Evolutionary conservation across 805 yeast genomes (phyloP).

Genomic region (Candida methanosorbosa): DNA sequence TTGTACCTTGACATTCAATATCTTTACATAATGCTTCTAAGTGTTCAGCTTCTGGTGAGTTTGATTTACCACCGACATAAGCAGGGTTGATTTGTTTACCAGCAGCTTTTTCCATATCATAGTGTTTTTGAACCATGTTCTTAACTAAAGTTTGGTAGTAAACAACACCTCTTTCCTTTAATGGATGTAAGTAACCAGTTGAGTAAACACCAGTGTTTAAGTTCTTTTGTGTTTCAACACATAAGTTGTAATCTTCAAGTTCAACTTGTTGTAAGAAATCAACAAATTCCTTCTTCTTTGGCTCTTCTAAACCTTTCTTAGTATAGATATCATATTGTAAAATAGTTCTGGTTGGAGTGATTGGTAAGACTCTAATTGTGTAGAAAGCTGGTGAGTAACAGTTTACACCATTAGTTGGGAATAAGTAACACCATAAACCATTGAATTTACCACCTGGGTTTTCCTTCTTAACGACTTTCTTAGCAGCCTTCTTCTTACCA

Average conservation of each 20-base stretch:
- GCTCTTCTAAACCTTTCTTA: constrained; percentile 46
- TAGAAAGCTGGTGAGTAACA: constrained; percentile 65
- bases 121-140: constrained; percentile 52
- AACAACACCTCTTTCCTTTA: constrained; percentile 50
- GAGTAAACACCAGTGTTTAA: constrained; percentile 52
- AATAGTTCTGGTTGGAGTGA: constrained; percentile 43
- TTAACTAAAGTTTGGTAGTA: constrained; percentile 46
- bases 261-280: constrained; percentile 57
- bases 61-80: constrained; percentile 28
- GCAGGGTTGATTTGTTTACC: constrained; percentile 49
- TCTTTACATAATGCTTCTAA: constrained; percentile 40
- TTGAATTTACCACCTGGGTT: constrained; percentile 56
- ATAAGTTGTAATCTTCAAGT: constrained; percentile 51
- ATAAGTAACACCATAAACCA: constrained; percentile 55
- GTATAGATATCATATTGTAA: constrained; percentile 55
- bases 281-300: constrained; percentile 49
- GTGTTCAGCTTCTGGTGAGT: constrained; percentile 36
- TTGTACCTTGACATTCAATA: constrained; percentile 41
- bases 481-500: constrained; percentile 25
- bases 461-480: constrained; percentile 21
- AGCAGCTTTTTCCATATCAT: constrained; percentile 31
- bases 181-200: constrained; percentile 52
- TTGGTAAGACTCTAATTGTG: constrained; percentile 50
- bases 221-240: constrained; percentile 52
- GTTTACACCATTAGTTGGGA: constrained; percentile 53